Evolutionary conservation across 2,329 filamentous ascomycete species (phyloP).

Genomic region (Fusarium nurragi): DNA sequence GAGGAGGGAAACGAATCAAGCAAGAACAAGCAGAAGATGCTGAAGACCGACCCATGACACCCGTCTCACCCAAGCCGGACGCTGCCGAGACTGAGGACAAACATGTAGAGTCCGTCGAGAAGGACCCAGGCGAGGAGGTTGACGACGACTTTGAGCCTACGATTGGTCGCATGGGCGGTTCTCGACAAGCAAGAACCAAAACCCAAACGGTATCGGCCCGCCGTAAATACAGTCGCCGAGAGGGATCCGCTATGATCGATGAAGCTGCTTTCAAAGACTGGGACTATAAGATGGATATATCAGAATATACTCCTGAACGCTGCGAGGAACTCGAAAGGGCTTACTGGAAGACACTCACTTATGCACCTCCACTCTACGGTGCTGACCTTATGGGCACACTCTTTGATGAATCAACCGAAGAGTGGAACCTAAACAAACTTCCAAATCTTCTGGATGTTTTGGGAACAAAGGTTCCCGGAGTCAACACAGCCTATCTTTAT

Average conservation of each 20-base stretch:
- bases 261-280: constrained; percentile 91
- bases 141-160: constrained; percentile 53
- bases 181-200: constrained; percentile 64
- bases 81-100: constrained; percentile 44
- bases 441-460: constrained; percentile 93
- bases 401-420: constrained; percentile 84
- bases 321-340: constrained; percentile 93
- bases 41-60: constrained; percentile 67
- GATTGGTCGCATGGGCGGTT: constrained; percentile 60
- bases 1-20: constrained; percentile 52
- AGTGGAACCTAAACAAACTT: constrained; percentile 95
- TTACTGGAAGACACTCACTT: constrained; percentile 98
- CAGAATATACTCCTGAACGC: constrained; percentile 88
- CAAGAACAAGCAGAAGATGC: constrained; percentile 52
- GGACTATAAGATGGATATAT: constrained; percentile 87
- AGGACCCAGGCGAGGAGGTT: constrained; percentile 56
- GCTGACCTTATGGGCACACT: constrained; percentile 96
- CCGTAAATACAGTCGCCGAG: constrained; percentile 84
- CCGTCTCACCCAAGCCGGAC: constrained; percentile 62
- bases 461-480: constrained; percentile 93
- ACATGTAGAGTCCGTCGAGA: constrained; percentile 60
- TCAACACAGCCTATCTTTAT: constrained; percentile 98
- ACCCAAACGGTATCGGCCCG: constrained; percentile 84
- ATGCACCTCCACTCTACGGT: constrained; percentile 92
- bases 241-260: constrained; percentile 81